A percentile compares a stretch with the other conserved stretches of the same genome.
These are phyloP conservation scores for Tremella yokohamensis DNA, from an alignment of 768 basidiomycete species.

Conservation along the genomic window DNA sequence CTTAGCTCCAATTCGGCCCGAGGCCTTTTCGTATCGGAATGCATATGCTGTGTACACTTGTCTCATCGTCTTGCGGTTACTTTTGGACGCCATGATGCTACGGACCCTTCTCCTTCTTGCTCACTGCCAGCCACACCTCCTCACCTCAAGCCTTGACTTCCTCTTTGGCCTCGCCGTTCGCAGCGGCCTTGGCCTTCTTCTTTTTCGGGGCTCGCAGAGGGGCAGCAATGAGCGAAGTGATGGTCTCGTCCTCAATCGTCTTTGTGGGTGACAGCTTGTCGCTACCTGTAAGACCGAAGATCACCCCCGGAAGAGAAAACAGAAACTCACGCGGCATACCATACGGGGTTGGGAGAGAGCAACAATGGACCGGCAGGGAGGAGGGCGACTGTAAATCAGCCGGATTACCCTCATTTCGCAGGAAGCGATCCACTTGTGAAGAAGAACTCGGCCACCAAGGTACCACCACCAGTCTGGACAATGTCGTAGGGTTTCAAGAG, in stretches of 20 bases:
- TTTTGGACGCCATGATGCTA: not conserved
- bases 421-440: slow-evolving; percentile 63
- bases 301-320: not conserved
- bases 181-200: slow-evolving; percentile 54
- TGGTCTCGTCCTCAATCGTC: slow-evolving; percentile 78
- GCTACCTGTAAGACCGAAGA: slow-evolving; percentile 22
- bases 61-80: not conserved
- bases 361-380: slow-evolving; percentile 81
- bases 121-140: not conserved
- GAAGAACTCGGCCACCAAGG: slow-evolving; percentile 91
- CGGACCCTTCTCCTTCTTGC: not conserved
- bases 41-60: slow-evolving; percentile 6
- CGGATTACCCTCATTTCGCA: too few species aligned
- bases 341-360: slow-evolving; percentile 79
- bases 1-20: too few species aligned
- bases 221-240: slow-evolving; percentile 72
- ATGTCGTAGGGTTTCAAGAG: slow-evolving; percentile 94
- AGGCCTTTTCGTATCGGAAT: not conserved
- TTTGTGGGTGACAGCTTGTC: slow-evolving; percentile 87
- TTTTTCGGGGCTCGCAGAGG: slow-evolving; percentile 86
- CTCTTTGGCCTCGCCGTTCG: slow-evolving; percentile 14
- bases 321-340: slow-evolving; percentile 69
- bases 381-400: slow-evolving; percentile 62
- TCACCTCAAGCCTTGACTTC: slow-evolving; percentile 11
- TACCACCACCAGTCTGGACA: slow-evolving; percentile 77